Base-by-base conservation (phyloP, 1,139 yeast genomes). In the Yamadazyma triangularis region DNA sequence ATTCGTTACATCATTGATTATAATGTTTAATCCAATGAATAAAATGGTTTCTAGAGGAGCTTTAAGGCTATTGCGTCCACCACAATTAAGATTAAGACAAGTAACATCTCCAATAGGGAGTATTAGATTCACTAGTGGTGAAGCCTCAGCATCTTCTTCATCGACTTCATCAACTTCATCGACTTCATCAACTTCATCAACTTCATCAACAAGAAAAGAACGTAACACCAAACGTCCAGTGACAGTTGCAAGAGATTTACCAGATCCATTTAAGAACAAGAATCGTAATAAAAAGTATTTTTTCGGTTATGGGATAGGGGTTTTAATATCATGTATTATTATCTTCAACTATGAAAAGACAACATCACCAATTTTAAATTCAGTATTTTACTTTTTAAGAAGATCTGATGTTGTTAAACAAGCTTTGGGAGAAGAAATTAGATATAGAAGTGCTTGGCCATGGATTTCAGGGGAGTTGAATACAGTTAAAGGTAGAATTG, bases 301-400 rank as follows among this genome's bases (percentile, higher is more conserved):
- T 47, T 57, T 68, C 5, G 66, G 68, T 1, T 88, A 87, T 53
- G 74, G 78, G 20, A 55, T 74, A 12, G 74, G 83, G 14, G 81
- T 87, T 63, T 72, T 77, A 8, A 61, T 75, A 6, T 67, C 91
- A 5, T 71, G 89, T 44, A 70, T 73, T 13, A 70, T 84, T 24
- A 84, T 88, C 45, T 80, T 89, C 71, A 88, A 91, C 64, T 89
- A 89, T 60, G 97, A 91, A 53, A 89, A 87, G 55, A 79, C 88
- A 15, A 77, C 83, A 33, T 84, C 95, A 7, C 96, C 97, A 2
- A 76, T 89, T 35, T 82, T 88, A 42, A 74, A 83, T 26, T 88
- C 95, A n/a, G 82, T 95, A 3, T 63, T 91, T 53, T 88, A 87
- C 56, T 83, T 86, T 38, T 63, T 91, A 45, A 75, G 97, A 50